Evolutionary conservation across 2,329 filamentous ascomycete species (phyloP).

Genomic region (Neofusicoccum cordaticola): DNA sequence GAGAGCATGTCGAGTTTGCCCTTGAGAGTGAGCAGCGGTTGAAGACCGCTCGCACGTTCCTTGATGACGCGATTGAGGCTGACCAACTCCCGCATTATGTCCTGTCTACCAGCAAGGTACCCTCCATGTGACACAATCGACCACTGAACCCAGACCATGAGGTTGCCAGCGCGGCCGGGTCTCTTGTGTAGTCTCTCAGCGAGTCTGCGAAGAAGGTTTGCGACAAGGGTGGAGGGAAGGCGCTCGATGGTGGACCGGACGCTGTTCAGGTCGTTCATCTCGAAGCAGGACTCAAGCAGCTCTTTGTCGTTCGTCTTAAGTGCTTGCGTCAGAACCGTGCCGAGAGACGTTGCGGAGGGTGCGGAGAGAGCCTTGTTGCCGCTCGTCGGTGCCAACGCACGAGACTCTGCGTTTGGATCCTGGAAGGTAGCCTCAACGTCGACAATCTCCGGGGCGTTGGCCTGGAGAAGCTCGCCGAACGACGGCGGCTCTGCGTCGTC

Average conservation of each 20-base stretch:
- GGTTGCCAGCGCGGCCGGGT: slow-evolving; percentile 81
- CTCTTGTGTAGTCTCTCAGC: slow-evolving; percentile 82
- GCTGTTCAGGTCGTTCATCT: slow-evolving; percentile 70
- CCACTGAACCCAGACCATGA: slow-evolving; percentile 97
- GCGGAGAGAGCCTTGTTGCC: slow-evolving; percentile 52
- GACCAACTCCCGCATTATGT: slow-evolving; percentile 72
- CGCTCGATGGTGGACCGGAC: slow-evolving; percentile 88
- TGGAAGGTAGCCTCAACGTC: slow-evolving; percentile 64
- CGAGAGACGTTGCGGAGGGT: slow-evolving; percentile 75
- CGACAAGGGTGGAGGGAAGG: slow-evolving; percentile 80
- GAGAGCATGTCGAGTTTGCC: slow-evolving; percentile 94
- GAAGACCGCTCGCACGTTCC: slow-evolving; percentile 77
- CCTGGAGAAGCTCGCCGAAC: slow-evolving; percentile 81
- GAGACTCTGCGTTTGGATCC: slow-evolving; percentile 44
- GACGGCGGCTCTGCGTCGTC: slow-evolving; percentile 56
- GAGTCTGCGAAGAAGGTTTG: slow-evolving; percentile 74
- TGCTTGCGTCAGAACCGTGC: slow-evolving; percentile 89
- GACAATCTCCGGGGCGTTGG: slow-evolving; percentile 67
- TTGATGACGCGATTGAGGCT: slow-evolving; percentile 83
- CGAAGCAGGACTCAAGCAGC: slow-evolving; percentile 88
- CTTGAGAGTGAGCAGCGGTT: slow-evolving; percentile 81
- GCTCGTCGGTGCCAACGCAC: slow-evolving; percentile 43
- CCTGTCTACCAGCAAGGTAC: slow-evolving; percentile 81
- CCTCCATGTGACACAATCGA: slow-evolving; percentile 89
- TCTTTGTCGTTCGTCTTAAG: slow-evolving; percentile 87